Evolutionary conservation across 495 filamentous ascomycete genomes (phyloP).

Genomic region (Evernia prunastri): DNA sequence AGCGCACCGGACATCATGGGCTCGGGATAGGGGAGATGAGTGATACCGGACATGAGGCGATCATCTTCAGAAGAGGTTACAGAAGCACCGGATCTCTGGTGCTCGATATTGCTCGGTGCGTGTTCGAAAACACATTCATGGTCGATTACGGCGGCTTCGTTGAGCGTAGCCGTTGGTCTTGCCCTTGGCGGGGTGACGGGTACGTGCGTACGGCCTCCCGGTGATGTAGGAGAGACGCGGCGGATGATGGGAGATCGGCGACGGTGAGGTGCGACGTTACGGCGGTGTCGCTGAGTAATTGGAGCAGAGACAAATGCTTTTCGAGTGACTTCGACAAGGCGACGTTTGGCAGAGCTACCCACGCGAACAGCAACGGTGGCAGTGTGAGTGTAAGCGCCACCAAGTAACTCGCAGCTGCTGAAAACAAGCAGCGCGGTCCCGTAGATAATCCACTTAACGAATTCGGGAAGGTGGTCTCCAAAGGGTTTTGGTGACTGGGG

Average conservation of each 20-base stretch:
- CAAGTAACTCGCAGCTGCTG: background rate
- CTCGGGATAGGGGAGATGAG: background rate
- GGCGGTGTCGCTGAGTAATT: background rate
- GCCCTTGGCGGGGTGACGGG: constrained; percentile 1
- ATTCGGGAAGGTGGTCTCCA: background rate
- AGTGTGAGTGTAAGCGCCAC: background rate
- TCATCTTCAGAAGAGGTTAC: background rate
- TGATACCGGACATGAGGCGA: background rate
- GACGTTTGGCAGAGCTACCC: constrained; percentile 8
- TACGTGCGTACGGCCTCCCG: background rate
- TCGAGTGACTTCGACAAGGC: constrained; percentile 4
- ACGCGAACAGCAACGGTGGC: constrained; percentile 5
- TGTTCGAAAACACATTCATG: background rate
- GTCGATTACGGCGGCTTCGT: background rate
- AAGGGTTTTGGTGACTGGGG: background rate
- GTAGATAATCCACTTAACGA: constrained; percentile 6
- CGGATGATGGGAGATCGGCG: background rate
- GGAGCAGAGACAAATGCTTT: background rate
- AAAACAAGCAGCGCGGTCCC: background rate
- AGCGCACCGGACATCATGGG: constrained; percentile 4
- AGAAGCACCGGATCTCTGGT: background rate
- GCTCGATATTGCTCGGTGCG: background rate
- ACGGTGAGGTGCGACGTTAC: background rate
- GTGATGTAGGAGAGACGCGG: constrained; percentile 3
- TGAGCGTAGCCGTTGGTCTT: background rate